These are phyloP conservation scores for Starmerella apis DNA, from an alignment of 805 yeast species.

Conservation along the genomic window DNA sequence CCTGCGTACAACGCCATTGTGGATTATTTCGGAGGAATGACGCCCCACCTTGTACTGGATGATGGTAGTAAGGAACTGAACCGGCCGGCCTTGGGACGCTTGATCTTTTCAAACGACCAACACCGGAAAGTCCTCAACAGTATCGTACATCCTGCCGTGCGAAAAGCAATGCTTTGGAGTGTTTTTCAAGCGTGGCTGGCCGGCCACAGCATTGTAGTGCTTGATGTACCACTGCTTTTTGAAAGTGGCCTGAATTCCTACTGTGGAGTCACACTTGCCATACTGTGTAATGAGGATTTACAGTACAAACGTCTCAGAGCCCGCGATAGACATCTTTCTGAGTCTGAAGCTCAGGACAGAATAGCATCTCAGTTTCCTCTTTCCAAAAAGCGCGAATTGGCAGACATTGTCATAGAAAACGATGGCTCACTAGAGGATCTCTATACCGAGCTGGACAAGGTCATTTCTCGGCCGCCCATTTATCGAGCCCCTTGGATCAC, in stretches of 20 bases:
- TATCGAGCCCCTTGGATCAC: conserved; percentile 34
- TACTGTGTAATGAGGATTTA: conserved; percentile 45
- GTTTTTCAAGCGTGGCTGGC: conserved; percentile 47
- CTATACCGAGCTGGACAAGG: conserved; percentile 36
- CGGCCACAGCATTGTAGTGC: conserved; percentile 50
- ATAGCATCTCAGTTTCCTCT: conserved; percentile 68
- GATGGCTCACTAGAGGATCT: conserved; percentile 39
- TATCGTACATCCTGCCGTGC: conserved; percentile 82
- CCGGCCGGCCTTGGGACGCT: conserved; percentile 62
- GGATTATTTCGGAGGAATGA: conserved; percentile 43
- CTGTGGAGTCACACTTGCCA: conserved; percentile 64
- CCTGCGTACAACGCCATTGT: conserved; percentile 60
- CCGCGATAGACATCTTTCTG: conserved; percentile 58
- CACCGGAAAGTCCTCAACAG: conserved; percentile 53
- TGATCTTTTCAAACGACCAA: conserved; percentile 60
- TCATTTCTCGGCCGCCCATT: conserved; percentile 27
- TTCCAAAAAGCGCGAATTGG: conserved; percentile 43
- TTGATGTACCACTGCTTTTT: conserved; percentile 85
- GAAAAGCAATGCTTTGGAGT: conserved; percentile 50
- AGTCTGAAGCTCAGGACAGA: conserved; percentile 59
- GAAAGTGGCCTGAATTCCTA: conserved; percentile 61
- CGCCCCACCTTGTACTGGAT: conserved; percentile 39
- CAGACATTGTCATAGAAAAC: conserved; percentile 63
- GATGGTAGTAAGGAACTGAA: conserved; percentile 43
- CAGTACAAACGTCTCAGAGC: conserved; percentile 55